These are phyloP conservation scores for Aspergillus spinulosporus DNA, from an alignment of 2,329 filamentous ascomycete species.

Conservation along the genomic window DNA sequence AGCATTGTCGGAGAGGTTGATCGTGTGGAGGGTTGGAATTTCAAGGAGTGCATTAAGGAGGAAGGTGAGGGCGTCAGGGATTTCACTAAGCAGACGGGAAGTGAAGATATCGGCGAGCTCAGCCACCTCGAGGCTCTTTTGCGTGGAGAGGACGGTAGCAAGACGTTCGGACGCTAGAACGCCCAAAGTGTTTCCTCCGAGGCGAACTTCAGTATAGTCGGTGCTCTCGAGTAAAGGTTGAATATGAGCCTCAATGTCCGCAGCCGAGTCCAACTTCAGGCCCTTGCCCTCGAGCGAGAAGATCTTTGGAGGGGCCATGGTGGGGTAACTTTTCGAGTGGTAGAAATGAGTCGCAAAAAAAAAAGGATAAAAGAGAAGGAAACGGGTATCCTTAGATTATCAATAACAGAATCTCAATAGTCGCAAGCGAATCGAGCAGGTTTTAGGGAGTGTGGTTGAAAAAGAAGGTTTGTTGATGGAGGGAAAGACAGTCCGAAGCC, in stretches of 20 bases:
- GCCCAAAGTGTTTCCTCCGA: slow-evolving; percentile 90
- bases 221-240: slow-evolving; percentile 68
- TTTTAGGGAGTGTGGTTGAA: slow-evolving; percentile 8
- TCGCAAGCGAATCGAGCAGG: slow-evolving; percentile 1
- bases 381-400: neutral
- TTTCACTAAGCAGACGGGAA: slow-evolving; percentile 86
- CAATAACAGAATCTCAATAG: neutral
- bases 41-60: slow-evolving; percentile 85
- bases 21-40: slow-evolving; percentile 79
- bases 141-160: slow-evolving; percentile 77
- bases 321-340: slow-evolving; percentile 33
- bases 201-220: slow-evolving; percentile 74
- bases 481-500: neutral
- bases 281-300: slow-evolving; percentile 92
- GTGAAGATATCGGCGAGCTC: slow-evolving; percentile 99
- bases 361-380: slow-evolving; percentile 6
- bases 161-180: slow-evolving; percentile 83
- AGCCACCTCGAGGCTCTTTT: slow-evolving; percentile 76
- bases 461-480: slow-evolving; percentile 1
- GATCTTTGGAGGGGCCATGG: slow-evolving; percentile 57
- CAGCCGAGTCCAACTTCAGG: slow-evolving; percentile 86
- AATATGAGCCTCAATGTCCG: slow-evolving; percentile 83
- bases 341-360: slow-evolving; percentile 9
- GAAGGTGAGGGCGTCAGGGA: slow-evolving; percentile 81
- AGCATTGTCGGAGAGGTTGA: slow-evolving; percentile 97